These are phyloP conservation scores for Ambrosiella beaveri DNA, from an alignment of 2,329 filamentous ascomycete species.

Conservation along the genomic window DNA sequence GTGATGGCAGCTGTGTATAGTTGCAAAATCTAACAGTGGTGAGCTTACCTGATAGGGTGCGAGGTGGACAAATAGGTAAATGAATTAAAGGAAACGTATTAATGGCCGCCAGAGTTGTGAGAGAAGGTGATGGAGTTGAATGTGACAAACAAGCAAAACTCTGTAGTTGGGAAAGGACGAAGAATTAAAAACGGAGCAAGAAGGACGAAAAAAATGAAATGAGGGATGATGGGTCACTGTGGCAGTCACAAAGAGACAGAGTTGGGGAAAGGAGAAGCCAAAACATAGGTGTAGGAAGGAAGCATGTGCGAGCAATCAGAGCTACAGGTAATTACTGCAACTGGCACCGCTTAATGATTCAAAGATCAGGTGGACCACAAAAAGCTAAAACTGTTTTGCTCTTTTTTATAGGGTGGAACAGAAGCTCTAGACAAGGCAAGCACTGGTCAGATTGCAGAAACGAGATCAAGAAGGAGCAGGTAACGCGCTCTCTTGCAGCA, in stretches of 20 bases:
- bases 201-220: not conserved
- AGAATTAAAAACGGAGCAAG: slow-evolving; percentile 2
- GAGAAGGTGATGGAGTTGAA: not conserved
- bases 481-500: not conserved
- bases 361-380: no score
- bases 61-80: not conserved
- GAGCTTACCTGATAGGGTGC: not conserved
- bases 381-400: no score
- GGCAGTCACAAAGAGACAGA: not conserved
- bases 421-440: not conserved
- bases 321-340: not conserved
- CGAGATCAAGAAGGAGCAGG: not conserved
- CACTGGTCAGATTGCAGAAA: not conserved
- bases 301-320: not conserved
- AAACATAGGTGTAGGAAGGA: not conserved
- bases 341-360: no score
- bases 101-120: not conserved
- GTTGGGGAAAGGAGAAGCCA: slow-evolving; percentile 3
- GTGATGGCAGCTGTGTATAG: no score
- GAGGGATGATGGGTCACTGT: not conserved
- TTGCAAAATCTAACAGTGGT: not conserved
- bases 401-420: not conserved
- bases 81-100: not conserved
- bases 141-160: not conserved
- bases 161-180: not conserved